Percentiles rank a stretch among this genome's conserved stretches.
phyloP scores from a whole-genome alignment of 257 asterid genomes.

The Rehmannia glutinosa region DNA sequence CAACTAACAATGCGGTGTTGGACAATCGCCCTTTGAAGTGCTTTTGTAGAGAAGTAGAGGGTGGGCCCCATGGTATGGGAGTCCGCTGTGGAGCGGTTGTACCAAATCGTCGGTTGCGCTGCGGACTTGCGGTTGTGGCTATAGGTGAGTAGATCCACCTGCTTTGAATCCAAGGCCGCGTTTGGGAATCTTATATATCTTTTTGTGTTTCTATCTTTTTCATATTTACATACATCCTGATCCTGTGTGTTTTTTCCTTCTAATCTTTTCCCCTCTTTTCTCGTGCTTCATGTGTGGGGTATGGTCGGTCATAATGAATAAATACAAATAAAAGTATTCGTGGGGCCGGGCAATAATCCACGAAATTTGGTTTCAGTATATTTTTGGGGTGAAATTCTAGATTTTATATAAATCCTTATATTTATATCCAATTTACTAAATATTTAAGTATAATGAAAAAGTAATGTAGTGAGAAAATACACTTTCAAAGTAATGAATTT shows the following conservation, averaged over 20 bases:
- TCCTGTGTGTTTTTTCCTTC: not conserved
- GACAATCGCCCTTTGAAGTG: not conserved
- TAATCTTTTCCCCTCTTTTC: not conserved
- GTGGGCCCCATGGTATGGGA: not conserved
- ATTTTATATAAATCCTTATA: too few relatives aligned
- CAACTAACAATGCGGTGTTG: not conserved
- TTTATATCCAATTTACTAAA: too few relatives aligned
- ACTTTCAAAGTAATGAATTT: too few relatives aligned
- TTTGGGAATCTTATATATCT: conserved; percentile 8
- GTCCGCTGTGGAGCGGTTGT: conserved; percentile 25
- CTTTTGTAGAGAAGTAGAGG: not conserved
- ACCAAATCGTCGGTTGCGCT: conserved; percentile 34
- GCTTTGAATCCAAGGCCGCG: conserved; percentile 26
- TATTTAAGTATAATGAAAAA: too few relatives aligned
- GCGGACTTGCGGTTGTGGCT: conserved; percentile 14
- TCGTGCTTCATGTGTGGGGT: not conserved
- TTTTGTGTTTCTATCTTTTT: not conserved
- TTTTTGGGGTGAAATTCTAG: too few relatives aligned
- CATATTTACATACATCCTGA: not conserved
- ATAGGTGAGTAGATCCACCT: conserved; percentile 23
- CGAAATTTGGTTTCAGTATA: too few relatives aligned
- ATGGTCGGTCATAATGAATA: too few relatives aligned
- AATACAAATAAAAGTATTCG: too few relatives aligned
- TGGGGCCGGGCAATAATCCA: too few relatives aligned
- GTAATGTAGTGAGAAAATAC: too few relatives aligned